Conservation (phyloP, 108 stramenopile species). For the Schizochytrium sp. region DNA sequence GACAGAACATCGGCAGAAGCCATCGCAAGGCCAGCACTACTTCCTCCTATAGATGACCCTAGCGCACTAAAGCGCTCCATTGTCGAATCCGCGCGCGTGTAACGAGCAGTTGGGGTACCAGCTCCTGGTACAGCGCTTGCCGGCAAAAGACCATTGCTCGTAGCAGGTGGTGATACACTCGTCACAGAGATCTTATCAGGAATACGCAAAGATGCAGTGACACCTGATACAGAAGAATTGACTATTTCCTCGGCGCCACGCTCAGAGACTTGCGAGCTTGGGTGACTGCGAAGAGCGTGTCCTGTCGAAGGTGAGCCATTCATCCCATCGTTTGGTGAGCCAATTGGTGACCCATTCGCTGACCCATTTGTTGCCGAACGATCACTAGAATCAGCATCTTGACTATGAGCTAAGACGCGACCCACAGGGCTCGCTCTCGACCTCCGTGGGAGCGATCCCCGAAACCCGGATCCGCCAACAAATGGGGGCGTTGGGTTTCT, state of each 20-base stretch:
- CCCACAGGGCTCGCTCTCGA: slow-evolving; percentile 3
- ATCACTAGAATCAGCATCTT: too few species aligned
- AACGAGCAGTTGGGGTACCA: neutral
- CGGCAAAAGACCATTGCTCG: too few species aligned
- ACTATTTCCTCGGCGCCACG: neutral
- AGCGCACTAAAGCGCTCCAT: neutral
- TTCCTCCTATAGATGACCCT: neutral
- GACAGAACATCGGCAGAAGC: neutral
- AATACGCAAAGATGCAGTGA: too few species aligned
- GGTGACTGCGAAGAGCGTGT: neutral
- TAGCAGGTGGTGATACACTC: too few species aligned
- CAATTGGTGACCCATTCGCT: too few species aligned
- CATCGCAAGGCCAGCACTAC: neutral
- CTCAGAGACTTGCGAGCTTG: neutral
- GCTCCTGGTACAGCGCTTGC: neutral
- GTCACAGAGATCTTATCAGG: too few species aligned
- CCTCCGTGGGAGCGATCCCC: neutral
- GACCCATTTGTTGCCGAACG: too few species aligned
- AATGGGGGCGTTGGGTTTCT: neutral
- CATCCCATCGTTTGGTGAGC: neutral
- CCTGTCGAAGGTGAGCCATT: neutral
- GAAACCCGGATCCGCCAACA: neutral
- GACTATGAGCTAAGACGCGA: neutral
- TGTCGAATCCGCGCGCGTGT: slow-evolving; percentile 12
- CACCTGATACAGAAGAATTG: too few species aligned